These are phyloP conservation scores for Haberlea rhodopensis DNA, from an alignment of 257 asterid species.

Conservation along the genomic window DNA sequence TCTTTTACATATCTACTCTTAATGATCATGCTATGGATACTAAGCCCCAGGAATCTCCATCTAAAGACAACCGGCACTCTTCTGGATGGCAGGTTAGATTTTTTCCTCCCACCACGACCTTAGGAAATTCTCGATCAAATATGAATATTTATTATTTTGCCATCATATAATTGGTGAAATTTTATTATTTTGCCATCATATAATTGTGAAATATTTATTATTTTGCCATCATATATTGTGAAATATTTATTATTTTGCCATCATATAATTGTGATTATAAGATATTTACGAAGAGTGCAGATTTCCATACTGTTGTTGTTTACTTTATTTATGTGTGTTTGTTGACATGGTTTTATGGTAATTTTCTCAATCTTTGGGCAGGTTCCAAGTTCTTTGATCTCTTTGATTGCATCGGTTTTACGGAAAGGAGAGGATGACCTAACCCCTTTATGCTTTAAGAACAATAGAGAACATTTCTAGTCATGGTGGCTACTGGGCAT, in stretches of 20 bases:
- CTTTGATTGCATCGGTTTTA: slow-evolving; percentile 75
- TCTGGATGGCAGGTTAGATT: slow-evolving; percentile 93
- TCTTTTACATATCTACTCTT: slow-evolving; percentile 92
- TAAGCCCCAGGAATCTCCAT: slow-evolving; percentile 80
- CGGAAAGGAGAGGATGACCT: slow-evolving; percentile 97
- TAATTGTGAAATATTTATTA: too few relatives aligned
- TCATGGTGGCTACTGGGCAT: slow-evolving; percentile 98
- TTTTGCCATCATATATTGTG: too few relatives aligned
- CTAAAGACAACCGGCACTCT: slow-evolving; percentile 70
- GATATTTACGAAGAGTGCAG: background rate
- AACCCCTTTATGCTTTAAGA: slow-evolving; percentile 91
- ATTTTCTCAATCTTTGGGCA: slow-evolving; percentile 34
- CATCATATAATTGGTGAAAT: too few relatives aligned
- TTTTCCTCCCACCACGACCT: slow-evolving; percentile 21
- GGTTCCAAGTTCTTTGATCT: slow-evolving; percentile 81
- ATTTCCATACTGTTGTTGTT: background rate
- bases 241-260: slow-evolving; percentile 9
- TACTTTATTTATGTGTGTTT: slow-evolving; percentile 13
- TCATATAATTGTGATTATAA: background rate
- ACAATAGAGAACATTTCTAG: slow-evolving; percentile 92
- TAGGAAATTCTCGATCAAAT: slow-evolving; percentile 16
- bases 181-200: too few relatives aligned
- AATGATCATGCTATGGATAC: slow-evolving; percentile 60
- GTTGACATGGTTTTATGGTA: slow-evolving; percentile 8
- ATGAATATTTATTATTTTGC: too few relatives aligned